Percentiles rank a stretch among this genome's conserved stretches.
phyloP scores from a whole-genome alignment of 2,329 filamentous ascomycete genomes.

The Pseudogymnoascus sp. region DNA sequence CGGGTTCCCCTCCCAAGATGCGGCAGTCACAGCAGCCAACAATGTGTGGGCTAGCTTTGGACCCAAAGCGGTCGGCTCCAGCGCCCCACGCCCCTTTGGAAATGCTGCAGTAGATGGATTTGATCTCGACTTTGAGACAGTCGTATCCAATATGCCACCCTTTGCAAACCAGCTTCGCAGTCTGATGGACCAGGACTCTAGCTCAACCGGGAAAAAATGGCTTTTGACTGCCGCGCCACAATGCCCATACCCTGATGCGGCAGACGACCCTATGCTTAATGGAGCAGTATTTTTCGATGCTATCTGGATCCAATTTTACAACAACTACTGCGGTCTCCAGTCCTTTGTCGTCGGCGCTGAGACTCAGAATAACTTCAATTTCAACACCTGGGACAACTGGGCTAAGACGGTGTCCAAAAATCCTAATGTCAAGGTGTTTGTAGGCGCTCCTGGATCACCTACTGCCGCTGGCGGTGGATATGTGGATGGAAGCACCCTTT shows the following conservation, averaged over 20 bases:
- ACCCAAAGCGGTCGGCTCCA: slow-evolving; percentile 38
- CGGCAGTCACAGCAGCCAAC: slow-evolving; percentile 50
- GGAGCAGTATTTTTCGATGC: slow-evolving; percentile 40
- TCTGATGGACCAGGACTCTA: slow-evolving; percentile 39
- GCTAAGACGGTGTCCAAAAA: slow-evolving; percentile 51
- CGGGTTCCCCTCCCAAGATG: slow-evolving; percentile 49
- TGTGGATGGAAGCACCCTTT: slow-evolving; percentile 38
- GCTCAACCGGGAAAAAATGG: slow-evolving; percentile 43
- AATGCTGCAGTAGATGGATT: slow-evolving; percentile 62
- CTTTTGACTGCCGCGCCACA: slow-evolving; percentile 61
- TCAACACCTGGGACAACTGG: slow-evolving; percentile 59
- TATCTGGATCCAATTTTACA: slow-evolving; percentile 38
- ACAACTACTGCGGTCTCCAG: slow-evolving; percentile 50
- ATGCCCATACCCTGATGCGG: slow-evolving; percentile 57
- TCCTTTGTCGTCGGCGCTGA: slow-evolving; percentile 40
- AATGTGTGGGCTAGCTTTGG: slow-evolving; percentile 67
- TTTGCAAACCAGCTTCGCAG: slow-evolving; percentile 53
- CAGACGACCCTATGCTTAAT: slow-evolving; percentile 50
- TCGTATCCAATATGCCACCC: slow-evolving; percentile 49
- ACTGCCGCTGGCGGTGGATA: slow-evolving; percentile 50
- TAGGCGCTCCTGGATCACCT: slow-evolving; percentile 48
- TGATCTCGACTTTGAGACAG: slow-evolving; percentile 66
- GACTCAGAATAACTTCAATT: slow-evolving; percentile 52
- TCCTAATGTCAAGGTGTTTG: slow-evolving; percentile 50
- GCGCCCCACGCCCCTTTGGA: slow-evolving; percentile 58